These are phyloP conservation scores for Sclerospora graminicola DNA, from an alignment of 352 stramenopile species.

Conservation along the genomic window DNA sequence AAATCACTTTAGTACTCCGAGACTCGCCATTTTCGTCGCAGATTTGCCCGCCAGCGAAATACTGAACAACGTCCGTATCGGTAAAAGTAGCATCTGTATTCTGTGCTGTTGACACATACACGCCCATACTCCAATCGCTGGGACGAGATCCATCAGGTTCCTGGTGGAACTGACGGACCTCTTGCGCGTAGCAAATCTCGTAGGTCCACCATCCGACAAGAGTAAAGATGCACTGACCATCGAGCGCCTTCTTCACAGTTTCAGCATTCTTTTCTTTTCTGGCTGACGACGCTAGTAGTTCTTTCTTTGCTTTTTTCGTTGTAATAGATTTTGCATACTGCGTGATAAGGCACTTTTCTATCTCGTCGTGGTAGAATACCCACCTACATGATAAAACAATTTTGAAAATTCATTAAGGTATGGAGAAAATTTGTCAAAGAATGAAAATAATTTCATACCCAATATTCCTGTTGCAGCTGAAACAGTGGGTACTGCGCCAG, in stretches of 20 bases:
- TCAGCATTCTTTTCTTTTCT: constrained; percentile 27
- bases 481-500: constrained; percentile 66
- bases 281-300: constrained; percentile 19
- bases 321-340: constrained; percentile 45
- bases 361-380: constrained; percentile 75
- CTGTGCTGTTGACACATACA: constrained; percentile 30
- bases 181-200: constrained; percentile 68
- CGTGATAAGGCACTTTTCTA: constrained; percentile 58
- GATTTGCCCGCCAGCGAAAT: constrained; percentile 63
- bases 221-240: constrained; percentile 48
- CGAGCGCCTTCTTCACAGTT: constrained; percentile 41
- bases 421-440: background rate
- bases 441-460: constrained; percentile 26
- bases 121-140: constrained; percentile 80
- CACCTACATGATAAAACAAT: constrained; percentile 27
- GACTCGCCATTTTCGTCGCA: constrained; percentile 78
- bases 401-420: background rate
- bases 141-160: constrained; percentile 55
- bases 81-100: constrained; percentile 12
- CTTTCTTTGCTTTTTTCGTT: constrained; percentile 27
- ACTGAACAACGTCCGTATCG: constrained; percentile 49
- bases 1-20: constrained; percentile 64
- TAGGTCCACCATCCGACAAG: constrained; percentile 79
- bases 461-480: constrained; percentile 63
- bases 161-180: constrained; percentile 78